Percentiles rank a stretch among this genome's conserved stretches.
phyloP scores from a whole-genome alignment of 148 eudicot genomes.

The Hydrangea macrophylla region DNA sequence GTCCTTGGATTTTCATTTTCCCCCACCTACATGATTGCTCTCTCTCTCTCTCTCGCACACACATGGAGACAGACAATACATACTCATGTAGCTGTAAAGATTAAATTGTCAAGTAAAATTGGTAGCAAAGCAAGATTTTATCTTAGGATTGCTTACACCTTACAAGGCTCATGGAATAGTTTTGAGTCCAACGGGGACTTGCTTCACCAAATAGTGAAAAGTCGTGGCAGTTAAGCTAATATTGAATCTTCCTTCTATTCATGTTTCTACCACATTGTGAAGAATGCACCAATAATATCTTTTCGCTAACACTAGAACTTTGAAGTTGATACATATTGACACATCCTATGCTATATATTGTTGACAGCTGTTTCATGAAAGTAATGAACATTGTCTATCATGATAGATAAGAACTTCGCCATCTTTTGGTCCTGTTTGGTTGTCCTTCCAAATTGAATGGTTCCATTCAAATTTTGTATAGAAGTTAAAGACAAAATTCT shows the following conservation, averaged over 20 bases:
- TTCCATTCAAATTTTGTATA: no score
- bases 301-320: neutral
- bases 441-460: no score
- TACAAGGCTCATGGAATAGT: no score
- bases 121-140: neutral
- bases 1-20: neutral
- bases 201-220: no score
- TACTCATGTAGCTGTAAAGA: neutral
- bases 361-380: neutral
- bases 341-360: neutral
- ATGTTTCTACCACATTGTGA: neutral
- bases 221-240: neutral
- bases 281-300: neutral
- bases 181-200: neutral
- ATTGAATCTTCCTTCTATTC: neutral
- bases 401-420: neutral
- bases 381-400: neutral
- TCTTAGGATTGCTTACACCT: neutral
- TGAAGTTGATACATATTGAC: neutral
- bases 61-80: neutral
- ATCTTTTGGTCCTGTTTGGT: no score
- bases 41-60: no score
- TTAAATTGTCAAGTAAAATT: neutral
- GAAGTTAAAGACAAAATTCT: no score
- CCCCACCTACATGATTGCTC: no score